phyloP scores from a whole-genome alignment of 1,284 basidiomycete species.

The Trichosporon asahii region DNA sequence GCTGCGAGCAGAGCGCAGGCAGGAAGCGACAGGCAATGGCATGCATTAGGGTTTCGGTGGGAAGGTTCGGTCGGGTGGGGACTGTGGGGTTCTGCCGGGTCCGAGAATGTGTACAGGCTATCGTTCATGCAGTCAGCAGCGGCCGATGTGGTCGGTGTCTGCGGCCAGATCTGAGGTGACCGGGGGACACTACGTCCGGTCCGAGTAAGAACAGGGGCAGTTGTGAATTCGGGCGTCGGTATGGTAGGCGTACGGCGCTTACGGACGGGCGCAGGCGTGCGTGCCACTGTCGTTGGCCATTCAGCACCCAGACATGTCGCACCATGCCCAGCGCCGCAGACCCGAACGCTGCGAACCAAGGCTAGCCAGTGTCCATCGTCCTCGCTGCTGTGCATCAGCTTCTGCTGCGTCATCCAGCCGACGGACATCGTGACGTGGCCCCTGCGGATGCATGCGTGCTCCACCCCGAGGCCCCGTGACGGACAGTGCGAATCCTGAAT shows the following conservation, averaged over 20 bases:
- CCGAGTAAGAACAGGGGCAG: neutral
- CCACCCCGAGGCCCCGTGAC: neutral
- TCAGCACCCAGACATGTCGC: neutral
- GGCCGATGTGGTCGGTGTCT: neutral
- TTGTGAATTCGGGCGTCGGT: neutral
- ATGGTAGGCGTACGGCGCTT: neutral
- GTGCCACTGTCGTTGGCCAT: neutral
- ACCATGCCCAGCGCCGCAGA: neutral
- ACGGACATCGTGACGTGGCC: neutral
- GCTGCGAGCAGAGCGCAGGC: neutral
- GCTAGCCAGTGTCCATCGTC: too few relatives aligned
- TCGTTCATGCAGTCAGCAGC: neutral
- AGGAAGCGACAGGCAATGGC: neutral
- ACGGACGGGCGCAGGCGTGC: neutral
- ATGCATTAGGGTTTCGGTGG: conserved; percentile 1
- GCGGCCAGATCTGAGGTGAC: neutral
- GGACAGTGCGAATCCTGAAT: neutral
- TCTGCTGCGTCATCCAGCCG: neutral
- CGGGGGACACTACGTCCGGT: neutral
- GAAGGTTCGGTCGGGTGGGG: neutral
- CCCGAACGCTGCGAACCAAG: neutral
- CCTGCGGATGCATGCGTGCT: conserved; percentile 1
- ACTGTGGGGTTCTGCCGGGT: neutral
- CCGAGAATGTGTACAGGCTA: neutral
- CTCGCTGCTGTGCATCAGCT: neutral